phyloP scores from a whole-genome alignment of 805 yeast genomes.

The Nakazawaea sp. region DNA sequence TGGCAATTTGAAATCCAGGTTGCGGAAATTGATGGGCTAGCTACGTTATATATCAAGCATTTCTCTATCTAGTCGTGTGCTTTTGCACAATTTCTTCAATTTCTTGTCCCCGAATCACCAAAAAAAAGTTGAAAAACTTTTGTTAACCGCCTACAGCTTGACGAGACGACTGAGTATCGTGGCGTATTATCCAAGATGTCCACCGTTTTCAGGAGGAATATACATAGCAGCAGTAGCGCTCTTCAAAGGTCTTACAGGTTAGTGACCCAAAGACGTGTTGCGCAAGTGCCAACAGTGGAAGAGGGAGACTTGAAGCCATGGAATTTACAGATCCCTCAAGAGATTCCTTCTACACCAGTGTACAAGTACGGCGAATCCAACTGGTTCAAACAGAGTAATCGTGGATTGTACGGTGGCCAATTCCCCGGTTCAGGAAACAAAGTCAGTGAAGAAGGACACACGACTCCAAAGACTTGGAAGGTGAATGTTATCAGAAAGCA shows the following conservation, averaged over 20 bases:
- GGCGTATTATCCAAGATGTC: constrained; percentile 1
- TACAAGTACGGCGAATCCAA: constrained; percentile 77
- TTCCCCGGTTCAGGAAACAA: constrained; percentile 71
- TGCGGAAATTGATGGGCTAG: constrained; percentile 11
- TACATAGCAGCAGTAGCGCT: background rate
- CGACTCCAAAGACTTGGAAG: constrained; percentile 64
- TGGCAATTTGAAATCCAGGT: constrained; percentile 19
- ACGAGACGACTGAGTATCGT: background rate
- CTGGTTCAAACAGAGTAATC: constrained; percentile 75
- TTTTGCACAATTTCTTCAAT: too few species aligned
- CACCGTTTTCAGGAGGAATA: background rate
- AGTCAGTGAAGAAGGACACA: constrained; percentile 71
- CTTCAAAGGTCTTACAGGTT: constrained; percentile 23
- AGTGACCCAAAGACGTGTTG: constrained; percentile 41
- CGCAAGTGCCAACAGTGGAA: constrained; percentile 33
- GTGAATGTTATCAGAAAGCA: constrained; percentile 75
- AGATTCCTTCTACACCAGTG: constrained; percentile 43
- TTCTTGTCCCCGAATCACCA: too few species aligned
- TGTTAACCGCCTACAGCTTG: too few species aligned
- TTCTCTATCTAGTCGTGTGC: too few species aligned
- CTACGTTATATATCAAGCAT: background rate
- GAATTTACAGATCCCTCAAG: constrained; percentile 32
- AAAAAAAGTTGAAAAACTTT: too few species aligned
- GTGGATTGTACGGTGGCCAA: constrained; percentile 88
- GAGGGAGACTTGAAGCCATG: constrained; percentile 50